Conservation (phyloP, 331 rosid species). For the Erythrophleum ivorense region DNA sequence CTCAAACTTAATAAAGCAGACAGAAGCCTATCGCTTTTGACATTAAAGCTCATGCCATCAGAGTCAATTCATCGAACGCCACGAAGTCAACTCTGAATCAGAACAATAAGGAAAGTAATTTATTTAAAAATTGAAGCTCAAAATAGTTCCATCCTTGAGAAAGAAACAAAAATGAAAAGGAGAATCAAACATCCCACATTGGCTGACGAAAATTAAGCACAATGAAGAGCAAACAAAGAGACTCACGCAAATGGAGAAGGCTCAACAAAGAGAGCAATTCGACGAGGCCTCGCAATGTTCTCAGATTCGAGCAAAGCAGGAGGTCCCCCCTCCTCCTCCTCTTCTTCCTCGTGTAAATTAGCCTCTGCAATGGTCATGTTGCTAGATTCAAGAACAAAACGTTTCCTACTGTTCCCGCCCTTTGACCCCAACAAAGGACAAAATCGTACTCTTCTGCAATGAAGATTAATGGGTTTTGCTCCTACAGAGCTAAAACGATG, state of each 20-base stretch:
- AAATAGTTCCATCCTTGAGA: background rate
- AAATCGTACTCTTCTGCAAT: conserved; percentile 39
- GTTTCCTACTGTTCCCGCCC: conserved; percentile 35
- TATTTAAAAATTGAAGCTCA: conserved; percentile 3
- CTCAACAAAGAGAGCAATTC: conserved; percentile 97
- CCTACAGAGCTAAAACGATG: conserved; percentile 39
- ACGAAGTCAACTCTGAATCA: background rate
- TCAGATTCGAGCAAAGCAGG: conserved; percentile 69
- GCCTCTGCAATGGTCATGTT: conserved; percentile 63
- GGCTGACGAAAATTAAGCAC: conserved; percentile 18
- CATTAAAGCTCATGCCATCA: conserved; percentile 1
- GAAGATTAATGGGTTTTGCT: conserved; percentile 54
- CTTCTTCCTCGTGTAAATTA: conserved; percentile 49
- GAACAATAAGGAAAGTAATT: background rate
- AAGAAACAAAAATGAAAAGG: background rate
- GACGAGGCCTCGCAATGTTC: conserved; percentile 71
- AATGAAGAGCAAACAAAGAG: background rate
- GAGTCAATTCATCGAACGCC: conserved; percentile 37
- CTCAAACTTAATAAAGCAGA: conserved; percentile 1
- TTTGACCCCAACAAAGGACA: conserved; percentile 36
- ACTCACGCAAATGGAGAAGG: conserved; percentile 99
- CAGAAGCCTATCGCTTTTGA: background rate
- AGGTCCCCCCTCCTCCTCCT: conserved; percentile 57
- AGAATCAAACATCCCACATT: conserved; percentile 19
- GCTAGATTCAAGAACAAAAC: conserved; percentile 48